Base-by-base conservation (phyloP, 345 rosid genomes). In the Eucalyptus shirleyi region DNA sequence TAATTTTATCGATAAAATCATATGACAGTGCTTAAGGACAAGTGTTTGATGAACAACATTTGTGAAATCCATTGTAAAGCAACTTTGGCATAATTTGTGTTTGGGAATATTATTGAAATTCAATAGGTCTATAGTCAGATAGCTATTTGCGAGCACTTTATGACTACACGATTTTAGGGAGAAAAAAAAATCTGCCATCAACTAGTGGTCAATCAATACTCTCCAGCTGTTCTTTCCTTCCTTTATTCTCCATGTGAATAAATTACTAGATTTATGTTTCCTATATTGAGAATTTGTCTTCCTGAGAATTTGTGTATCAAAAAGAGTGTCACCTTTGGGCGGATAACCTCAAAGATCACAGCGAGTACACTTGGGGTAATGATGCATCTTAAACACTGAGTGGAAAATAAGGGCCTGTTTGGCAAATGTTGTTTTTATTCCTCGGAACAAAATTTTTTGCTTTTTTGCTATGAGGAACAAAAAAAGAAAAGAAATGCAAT, bases 371-470 rank as follows among this genome's bases (percentile, higher is more conserved):
- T 9, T 1, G 47, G 3, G 13, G 28, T 9, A 9, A 5, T 5
- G 28, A 10, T 56, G 13, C 30, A 23, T 56, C 62, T 24, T 56
- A 24, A 24, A 56, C 62, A 23, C 6, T 9, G 0, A 56, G 0
- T 4, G 62, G 0, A 24, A 55, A 23, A 49, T 13, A 49, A 49
- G 50, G 50, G 16, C 6, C 2, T 13, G 16, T 12, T 47, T 1
- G 50, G 13, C 50, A 47, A 47, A 11, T 47, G 11, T 47, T 11
- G 50, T 47, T 10, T 10, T 3, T 45, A 3, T 45, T 45, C 4
- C 4, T 0, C 9, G 0, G 12, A 45, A 45, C 12, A 45, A 45
- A 45, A 3, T 10, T 45, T 9, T 45, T 3, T 45, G 4, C 1
- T 9, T 2, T 45, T 45, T 45, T 45, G 47, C 8, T 44, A 2